Evolutionary conservation across 2,329 filamentous ascomycete species (phyloP).

Genomic region (Pseudogymnoascus sp.): DNA sequence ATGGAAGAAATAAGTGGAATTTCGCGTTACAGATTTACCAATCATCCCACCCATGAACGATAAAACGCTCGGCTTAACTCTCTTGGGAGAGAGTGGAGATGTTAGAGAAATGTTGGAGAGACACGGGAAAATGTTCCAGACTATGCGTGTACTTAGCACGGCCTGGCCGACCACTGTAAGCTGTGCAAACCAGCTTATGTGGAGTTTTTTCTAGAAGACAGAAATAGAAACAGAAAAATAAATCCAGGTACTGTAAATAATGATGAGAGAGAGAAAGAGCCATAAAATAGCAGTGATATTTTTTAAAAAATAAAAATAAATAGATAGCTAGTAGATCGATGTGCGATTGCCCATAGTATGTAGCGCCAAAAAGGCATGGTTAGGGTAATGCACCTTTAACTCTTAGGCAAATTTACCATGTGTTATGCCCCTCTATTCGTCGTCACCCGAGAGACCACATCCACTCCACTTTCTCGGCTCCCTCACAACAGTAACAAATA

Average conservation of each 20-base stretch:
- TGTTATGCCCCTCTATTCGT: slow-evolving; percentile 1
- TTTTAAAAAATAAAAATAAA: background rate
- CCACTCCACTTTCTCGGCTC: background rate
- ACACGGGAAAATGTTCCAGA: slow-evolving; percentile 3
- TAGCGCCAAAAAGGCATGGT: background rate
- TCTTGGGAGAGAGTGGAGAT: background rate
- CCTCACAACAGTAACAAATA: slow-evolving; percentile 8
- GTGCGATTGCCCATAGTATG: background rate
- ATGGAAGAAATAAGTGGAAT: background rate
- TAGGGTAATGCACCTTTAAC: background rate
- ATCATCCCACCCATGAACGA: background rate
- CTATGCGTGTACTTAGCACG: background rate
- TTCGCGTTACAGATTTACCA: slow-evolving; percentile 5
- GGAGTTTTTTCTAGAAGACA: background rate
- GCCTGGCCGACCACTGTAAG: background rate
- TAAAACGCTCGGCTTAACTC: background rate
- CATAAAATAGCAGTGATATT: slow-evolving; percentile 10
- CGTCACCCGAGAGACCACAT: background rate
- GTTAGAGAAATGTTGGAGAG: slow-evolving; percentile 7
- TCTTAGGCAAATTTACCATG: background rate
- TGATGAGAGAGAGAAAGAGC: background rate
- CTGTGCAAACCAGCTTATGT: background rate
- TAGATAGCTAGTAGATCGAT: background rate
- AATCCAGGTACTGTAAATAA: background rate
- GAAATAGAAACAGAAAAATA: background rate